phyloP scores from a whole-genome alignment of 176 grass and related monocot species.

The Oryza meyeriana region DNA sequence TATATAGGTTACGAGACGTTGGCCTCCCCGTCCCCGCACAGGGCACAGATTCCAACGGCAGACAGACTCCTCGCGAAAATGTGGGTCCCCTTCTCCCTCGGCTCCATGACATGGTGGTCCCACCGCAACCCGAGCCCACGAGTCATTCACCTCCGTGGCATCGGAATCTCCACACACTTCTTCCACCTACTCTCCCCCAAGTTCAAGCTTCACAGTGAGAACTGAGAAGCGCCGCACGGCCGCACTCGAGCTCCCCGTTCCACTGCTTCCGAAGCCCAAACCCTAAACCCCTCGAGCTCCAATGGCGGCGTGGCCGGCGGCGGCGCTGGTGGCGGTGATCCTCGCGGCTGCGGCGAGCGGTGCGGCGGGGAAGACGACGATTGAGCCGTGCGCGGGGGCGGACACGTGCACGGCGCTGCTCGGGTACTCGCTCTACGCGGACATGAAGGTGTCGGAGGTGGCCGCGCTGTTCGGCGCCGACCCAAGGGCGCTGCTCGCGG shows the following conservation, averaged over 20 bases:
- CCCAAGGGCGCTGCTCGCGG: conserved; percentile 50
- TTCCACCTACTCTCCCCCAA: not conserved
- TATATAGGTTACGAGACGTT: conserved; percentile 23
- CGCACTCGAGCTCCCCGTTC: not conserved
- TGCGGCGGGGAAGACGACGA: conserved; percentile 66
- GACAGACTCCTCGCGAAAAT: not conserved
- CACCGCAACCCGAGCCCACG: accelerated
- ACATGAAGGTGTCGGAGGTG: conserved; percentile 91
- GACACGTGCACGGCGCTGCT: conserved; percentile 67
- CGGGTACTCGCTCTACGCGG: conserved; percentile 78
- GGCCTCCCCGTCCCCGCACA: conserved; percentile 18
- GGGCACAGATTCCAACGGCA: conserved; percentile 16
- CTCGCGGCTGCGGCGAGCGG: not conserved
- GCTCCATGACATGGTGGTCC: not conserved
- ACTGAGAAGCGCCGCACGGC: not conserved
- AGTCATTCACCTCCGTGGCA: not conserved
- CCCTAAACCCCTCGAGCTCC: conserved; percentile 31
- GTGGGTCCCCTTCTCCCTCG: not conserved
- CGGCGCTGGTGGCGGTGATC: conserved; percentile 6
- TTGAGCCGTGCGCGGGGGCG: conserved; percentile 71
- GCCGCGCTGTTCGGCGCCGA: conserved; percentile 56
- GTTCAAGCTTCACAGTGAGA: not conserved
- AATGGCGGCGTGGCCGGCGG: conserved; percentile 22
- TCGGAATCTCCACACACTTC: not conserved
- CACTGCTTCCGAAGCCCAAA: not conserved